Evolutionary conservation across 179 eudicot genomes (phyloP).

Genomic region (Gypsophila paniculata): DNA sequence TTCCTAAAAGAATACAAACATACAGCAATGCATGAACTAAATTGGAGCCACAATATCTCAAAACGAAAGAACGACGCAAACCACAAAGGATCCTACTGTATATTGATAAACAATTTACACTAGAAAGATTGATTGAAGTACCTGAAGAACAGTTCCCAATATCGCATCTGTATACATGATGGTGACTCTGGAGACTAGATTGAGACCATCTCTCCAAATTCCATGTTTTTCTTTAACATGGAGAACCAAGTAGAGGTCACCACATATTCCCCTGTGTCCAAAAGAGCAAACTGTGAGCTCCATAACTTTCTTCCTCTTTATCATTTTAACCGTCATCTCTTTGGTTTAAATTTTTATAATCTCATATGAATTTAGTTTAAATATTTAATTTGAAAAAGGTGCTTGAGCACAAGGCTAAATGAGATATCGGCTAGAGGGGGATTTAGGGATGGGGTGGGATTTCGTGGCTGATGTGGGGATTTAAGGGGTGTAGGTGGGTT

Average conservation of each 20-base stretch:
- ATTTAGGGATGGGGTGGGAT: too few relatives aligned
- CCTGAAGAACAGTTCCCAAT: slow-evolving; percentile 65
- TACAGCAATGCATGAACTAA: not conserved
- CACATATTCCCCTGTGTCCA: slow-evolving; percentile 53
- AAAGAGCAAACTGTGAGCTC: slow-evolving; percentile 9
- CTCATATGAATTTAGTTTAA: not conserved
- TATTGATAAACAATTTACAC: too few relatives aligned
- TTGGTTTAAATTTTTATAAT: not conserved
- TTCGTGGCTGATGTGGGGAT: too few relatives aligned
- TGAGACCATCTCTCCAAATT: slow-evolving; percentile 67
- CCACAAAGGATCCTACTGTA: not conserved
- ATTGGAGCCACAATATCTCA: not conserved
- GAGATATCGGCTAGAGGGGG: too few relatives aligned
- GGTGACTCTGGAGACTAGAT: slow-evolving; percentile 69
- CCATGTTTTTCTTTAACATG: slow-evolving; percentile 61
- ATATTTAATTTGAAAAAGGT: too few relatives aligned
- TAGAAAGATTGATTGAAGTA: slow-evolving; percentile 9
- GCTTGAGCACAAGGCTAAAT: too few relatives aligned
- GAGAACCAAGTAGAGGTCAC: slow-evolving; percentile 67
- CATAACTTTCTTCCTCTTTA: not conserved
- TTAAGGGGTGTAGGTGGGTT: too few relatives aligned
- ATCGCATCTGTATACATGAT: slow-evolving; percentile 77
- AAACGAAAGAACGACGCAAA: not conserved
- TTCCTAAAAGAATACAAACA: not conserved
- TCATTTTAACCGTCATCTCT: not conserved